Conservation (phyloP, 2,329 filamentous ascomycete genomes). For the Colletotrichum gigasporum region DNA sequence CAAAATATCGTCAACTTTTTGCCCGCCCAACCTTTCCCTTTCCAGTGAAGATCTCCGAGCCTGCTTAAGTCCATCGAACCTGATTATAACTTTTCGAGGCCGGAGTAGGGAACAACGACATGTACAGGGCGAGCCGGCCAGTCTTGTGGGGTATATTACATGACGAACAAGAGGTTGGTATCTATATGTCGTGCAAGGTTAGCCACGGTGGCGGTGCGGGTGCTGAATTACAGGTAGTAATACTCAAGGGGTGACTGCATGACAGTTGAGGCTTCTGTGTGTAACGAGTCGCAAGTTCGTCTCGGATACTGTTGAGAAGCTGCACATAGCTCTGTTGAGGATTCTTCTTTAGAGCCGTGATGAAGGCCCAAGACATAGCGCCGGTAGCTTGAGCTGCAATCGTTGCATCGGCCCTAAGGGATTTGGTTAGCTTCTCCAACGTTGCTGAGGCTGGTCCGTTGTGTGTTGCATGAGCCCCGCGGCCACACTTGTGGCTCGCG, state of each 20-base stretch:
- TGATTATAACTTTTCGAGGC: neutral
- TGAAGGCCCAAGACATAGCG: slow-evolving; percentile 98
- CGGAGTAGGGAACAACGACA: slow-evolving; percentile 8
- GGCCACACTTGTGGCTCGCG: slow-evolving; percentile 13
- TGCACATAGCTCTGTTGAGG: slow-evolving; percentile 98
- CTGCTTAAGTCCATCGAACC: slow-evolving; percentile 9
- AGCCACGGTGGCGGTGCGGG: neutral
- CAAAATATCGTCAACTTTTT: neutral
- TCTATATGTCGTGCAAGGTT: slow-evolving; percentile 50
- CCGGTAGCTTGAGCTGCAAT: slow-evolving; percentile 92
- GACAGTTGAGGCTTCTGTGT: slow-evolving; percentile 95
- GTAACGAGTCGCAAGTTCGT: slow-evolving; percentile 89
- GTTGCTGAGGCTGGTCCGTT: slow-evolving; percentile 29
- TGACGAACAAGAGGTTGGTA: slow-evolving; percentile 70
- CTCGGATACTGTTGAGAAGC: slow-evolving; percentile 93
- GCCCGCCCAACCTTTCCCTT: slow-evolving; percentile 7
- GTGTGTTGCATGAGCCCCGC: neutral
- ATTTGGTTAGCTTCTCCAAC: slow-evolving; percentile 12
- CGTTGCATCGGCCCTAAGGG: slow-evolving; percentile 83
- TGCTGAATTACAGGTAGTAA: slow-evolving; percentile 28
- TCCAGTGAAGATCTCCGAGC: slow-evolving; percentile 1
- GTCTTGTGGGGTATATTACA: slow-evolving; percentile 51
- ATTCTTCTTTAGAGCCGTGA: slow-evolving; percentile 92
- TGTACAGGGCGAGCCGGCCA: slow-evolving; percentile 23
- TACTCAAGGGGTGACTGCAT: slow-evolving; percentile 96